Evolutionary conservation across 2,329 filamentous ascomycete species (phyloP), one percentile per base, ranked within the genome.

Genomic region (Sporothrix dimorphospora): DNA sequence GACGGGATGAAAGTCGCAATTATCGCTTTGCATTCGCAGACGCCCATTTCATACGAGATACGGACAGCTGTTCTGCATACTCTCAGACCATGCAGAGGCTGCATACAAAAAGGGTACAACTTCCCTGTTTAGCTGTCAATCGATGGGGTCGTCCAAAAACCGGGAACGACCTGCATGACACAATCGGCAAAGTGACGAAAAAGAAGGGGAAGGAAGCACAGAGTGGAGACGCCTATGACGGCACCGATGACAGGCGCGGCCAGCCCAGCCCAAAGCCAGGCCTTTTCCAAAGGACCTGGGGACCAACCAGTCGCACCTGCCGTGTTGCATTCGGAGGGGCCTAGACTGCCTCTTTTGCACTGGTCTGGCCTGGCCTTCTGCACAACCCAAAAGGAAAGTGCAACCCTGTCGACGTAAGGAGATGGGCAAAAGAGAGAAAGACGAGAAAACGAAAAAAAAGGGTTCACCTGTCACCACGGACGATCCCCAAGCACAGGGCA

Each of bases 81-180:
- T 59, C 7, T 61, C 55, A 19, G 55, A 40, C 30, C 1, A 40
- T 61, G 30, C 30, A 40, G 19, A 40, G 30, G 55, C 27, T 27
- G 59, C 59, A 65, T 45, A 1, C 38, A 45, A 45, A 65, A 45
- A 45, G 59, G 38, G 14, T 65, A 45, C 59, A 65, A 21, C 59
- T 67, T 69, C 49, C 66, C n/a, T 68, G 65, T 53, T 68, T 69
- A 21, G 47, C 49, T 57, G 67, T 55, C 66, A 30, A 30, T 57
- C n/a, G 19, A 69, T 55, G 53, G 53, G 53, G 45, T 40, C 40
- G 55, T 38, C 40, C 42, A 34, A 66, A 71, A 71, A 65, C 69
- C 69, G 69, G 69, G 69, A 71, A 55, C 34, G 47, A 45, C 55
- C 24, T 70, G 40, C 68, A 61, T 61, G 53, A 42, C 65, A 49